Percentiles rank a stretch among this genome's conserved stretches.
These are phyloP conservation scores for Dothidotthia symphoricarpi DNA, from an alignment of 2,329 filamentous ascomycete species.

Conservation along the genomic window DNA sequence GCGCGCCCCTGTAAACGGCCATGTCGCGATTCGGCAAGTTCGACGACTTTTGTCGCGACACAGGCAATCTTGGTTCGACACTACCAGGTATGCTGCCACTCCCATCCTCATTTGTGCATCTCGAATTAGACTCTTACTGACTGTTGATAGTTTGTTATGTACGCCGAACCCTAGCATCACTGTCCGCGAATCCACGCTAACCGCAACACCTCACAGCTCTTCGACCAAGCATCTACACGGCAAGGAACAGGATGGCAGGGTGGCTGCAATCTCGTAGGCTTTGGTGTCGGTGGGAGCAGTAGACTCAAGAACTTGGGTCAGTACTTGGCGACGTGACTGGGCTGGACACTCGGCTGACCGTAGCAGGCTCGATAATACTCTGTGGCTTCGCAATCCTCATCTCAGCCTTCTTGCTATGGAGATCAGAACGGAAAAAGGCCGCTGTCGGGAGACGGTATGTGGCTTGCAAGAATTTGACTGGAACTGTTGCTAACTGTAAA, in stretches of 20 bases:
- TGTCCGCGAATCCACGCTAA: slow-evolving; percentile 28
- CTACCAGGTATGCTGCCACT: slow-evolving; percentile 38
- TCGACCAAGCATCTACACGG: slow-evolving; percentile 59
- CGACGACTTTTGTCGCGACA: slow-evolving; percentile 52
- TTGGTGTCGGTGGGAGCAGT: slow-evolving; percentile 63
- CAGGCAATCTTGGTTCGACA: slow-evolving; percentile 43
- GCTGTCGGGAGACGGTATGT: slow-evolving; percentile 86
- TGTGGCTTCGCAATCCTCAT: slow-evolving; percentile 72
- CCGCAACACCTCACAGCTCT: slow-evolving; percentile 54
- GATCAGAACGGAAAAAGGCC: slow-evolving; percentile 85
- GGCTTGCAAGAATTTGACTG: background rate
- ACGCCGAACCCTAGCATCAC: slow-evolving; percentile 29
- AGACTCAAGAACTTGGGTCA: slow-evolving; percentile 80
- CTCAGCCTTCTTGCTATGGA: slow-evolving; percentile 67
- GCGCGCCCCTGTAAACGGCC: slow-evolving; percentile 26
- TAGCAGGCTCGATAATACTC: slow-evolving; percentile 78
- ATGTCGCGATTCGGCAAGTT: slow-evolving; percentile 42
- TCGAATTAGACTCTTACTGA: slow-evolving; percentile 25
- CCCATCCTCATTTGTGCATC: background rate
- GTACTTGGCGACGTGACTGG: slow-evolving; percentile 31
- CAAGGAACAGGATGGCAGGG: slow-evolving; percentile 57
- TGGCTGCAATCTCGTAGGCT: slow-evolving; percentile 75
- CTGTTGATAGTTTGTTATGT: slow-evolving; percentile 49
- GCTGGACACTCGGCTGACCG: slow-evolving; percentile 26
- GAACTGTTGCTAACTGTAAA: slow-evolving; percentile 20